Evolutionary conservation across 2,329 filamentous ascomycete genomes (phyloP), one percentile per base, ranked within the genome.

Genomic region (Aspergillus carbonarius): DNA sequence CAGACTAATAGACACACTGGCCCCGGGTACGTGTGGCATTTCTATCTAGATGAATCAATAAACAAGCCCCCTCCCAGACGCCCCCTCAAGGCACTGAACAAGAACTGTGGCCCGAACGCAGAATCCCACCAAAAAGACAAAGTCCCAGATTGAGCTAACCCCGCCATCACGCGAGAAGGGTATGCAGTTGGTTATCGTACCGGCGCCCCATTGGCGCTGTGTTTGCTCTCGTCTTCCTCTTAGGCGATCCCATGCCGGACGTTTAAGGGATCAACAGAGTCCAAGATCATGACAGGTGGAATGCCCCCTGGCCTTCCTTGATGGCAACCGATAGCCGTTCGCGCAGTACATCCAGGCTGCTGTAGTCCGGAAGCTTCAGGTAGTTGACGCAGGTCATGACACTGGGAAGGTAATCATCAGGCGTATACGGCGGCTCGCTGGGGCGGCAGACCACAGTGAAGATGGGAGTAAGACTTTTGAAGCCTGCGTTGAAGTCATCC

Each of bases 351-450:
- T 91, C 85, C 62, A 96, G 79, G 66, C 81, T 87, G 65, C 88
- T 93, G 77, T 99, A 99, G 76, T 99, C 92, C 18, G 95, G 95
- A 71, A 99, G 84, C 78, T 99, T 99, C 69, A 99, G 86, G 74
- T 99, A 99, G 76, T 99, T 99, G 77, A 96, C 95, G 74, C 96
- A 99, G 10, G 96, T 99, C 96, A 99, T 99, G 74, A 99, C 96
- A 73, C 93, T 98, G 12, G 96, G 95, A n/a, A 99, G 84, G 70
- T 98, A 99, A 78, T 99, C 95, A 71, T 99, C 95, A 4, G 93
- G 93, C 3, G 88, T 89, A 74, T 93, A 95, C 1, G 95, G 95
- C 15, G 92, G 87, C 72, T 99, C 95, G 75, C 91, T 96, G n/a
- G 93, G 93, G 76, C 97, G 97, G 83, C 95, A 98, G 44, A 99